Evolutionary conservation across 2,329 filamentous ascomycete genomes (phyloP).

Genomic region (Fusarium keratoplasticum): DNA sequence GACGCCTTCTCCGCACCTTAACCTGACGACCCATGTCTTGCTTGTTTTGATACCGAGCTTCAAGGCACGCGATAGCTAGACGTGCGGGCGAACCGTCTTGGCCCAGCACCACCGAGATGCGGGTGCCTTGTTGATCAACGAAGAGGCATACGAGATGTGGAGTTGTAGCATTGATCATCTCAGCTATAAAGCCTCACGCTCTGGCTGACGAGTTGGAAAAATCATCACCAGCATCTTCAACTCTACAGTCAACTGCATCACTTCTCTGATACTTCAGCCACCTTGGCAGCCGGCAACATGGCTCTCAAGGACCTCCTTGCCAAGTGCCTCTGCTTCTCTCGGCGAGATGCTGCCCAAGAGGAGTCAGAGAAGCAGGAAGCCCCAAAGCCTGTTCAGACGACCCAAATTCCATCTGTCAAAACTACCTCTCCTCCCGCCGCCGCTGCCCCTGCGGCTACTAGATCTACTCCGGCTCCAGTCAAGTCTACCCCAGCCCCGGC

Average conservation of each 20-base stretch:
- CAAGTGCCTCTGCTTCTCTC: constrained; percentile 8
- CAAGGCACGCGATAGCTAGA: neutral
- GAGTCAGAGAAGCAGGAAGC: constrained; percentile 1
- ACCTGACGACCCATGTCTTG: neutral
- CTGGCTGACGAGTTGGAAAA: neutral
- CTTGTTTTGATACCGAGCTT: neutral
- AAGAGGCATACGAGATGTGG: neutral
- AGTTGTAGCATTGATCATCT: neutral
- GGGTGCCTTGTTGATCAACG: neutral
- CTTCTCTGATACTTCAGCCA: neutral
- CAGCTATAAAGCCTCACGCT: neutral
- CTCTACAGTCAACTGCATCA: neutral
- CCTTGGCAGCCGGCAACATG: neutral
- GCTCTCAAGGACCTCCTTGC: constrained; percentile 9
- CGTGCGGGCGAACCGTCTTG: neutral
- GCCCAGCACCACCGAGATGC: neutral
- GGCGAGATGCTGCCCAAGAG: neutral
- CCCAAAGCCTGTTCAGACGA: neutral
- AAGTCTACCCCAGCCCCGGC: neutral
- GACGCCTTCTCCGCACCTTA: neutral
- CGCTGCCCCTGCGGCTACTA: neutral
- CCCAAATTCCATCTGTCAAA: neutral
- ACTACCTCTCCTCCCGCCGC: neutral
- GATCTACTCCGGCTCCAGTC: neutral
- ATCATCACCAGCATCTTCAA: neutral